Base-by-base conservation (phyloP, 208 protist genomes). In the Leptomonas seymouri region DNA sequence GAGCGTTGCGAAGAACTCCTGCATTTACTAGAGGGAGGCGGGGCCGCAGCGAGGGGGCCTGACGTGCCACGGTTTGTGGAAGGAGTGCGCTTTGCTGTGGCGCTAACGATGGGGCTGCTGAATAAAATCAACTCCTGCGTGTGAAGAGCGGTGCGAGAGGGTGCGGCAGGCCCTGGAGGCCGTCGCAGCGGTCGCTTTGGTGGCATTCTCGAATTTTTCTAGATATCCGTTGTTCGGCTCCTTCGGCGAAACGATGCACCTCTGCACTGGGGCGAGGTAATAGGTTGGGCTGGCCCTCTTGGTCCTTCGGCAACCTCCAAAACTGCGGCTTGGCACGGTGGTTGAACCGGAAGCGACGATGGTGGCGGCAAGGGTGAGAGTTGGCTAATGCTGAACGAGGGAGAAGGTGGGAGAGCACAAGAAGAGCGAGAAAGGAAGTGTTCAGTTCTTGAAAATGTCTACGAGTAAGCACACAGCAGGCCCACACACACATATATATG, bases 71-170 rank as follows among this genome's bases (percentile, higher is more conserved):
- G 60, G n/a, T 27, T 56, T 25, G 48, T 57, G 27, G 61, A 75
- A 18, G n/a, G 18, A n/a, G 54, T 57, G 15, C 61, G 70, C 44
- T 75, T 61, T 39, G 53, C 16, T n/a, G 53, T 36, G 2, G 36
- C 30, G n/a, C 42, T 54, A 11, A 54, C 42, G n/a, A 57, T 42
- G 42, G 61, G 61, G 27, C 70, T 68, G 54, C 61, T 75, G 18
- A 75, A 75, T 0, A 75, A 36, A 27, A 75, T 63, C 4, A 75
- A 46, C 46, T 75, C 44, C 36, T 75, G 70, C 1, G 70, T 75
- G 25, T 68, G 70, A 9, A 75, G 54, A 15, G 54, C n/a, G 9
- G 23, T 75, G 54, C 70, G 70, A 9, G 61, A 27, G 16, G 41
- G 70, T 30, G 49, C 39, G 12, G 54, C 56, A 16, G 60, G 44